Percentiles rank a stretch among this genome's conserved stretches.
Evolutionary conservation across 169 alveolate species (phyloP).

Genomic region (Plasmodium malariae): DNA sequence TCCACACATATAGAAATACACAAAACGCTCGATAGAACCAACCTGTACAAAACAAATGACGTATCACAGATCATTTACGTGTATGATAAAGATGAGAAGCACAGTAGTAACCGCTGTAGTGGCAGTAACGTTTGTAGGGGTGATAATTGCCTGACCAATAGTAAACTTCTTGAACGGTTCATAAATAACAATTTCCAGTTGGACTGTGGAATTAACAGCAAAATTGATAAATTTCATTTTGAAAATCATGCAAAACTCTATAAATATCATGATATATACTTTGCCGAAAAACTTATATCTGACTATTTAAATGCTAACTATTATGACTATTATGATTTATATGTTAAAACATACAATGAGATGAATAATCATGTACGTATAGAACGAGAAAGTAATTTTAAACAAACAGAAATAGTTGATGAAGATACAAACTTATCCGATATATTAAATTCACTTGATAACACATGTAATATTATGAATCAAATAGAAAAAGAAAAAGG

Average conservation of each 20-base stretch:
- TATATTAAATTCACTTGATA: constrained; percentile 31
- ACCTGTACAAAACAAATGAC: constrained; percentile 78
- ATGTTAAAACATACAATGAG: constrained; percentile 54
- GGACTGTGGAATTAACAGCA: constrained; percentile 31
- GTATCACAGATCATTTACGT: constrained; percentile 80
- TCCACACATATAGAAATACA: constrained; percentile 81
- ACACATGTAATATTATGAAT: constrained; percentile 40
- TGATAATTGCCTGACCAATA: neutral
- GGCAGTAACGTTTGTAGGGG: neutral
- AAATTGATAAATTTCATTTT: constrained; percentile 29
- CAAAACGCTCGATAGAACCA: constrained; percentile 79
- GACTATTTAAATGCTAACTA: constrained; percentile 39
- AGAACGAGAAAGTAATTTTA: constrained; percentile 5
- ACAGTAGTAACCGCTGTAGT: neutral
- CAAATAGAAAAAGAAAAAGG: constrained; percentile 29
- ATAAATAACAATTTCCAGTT: constrained; percentile 55
- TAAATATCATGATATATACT: constrained; percentile 56
- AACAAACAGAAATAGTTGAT: constrained; percentile 56
- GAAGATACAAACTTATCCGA: constrained; percentile 23
- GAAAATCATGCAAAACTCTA: constrained; percentile 39
- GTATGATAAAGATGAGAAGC: constrained; percentile 52
- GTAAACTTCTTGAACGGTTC: constrained; percentile 16
- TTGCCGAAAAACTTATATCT: constrained; percentile 43
- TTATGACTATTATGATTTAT: constrained; percentile 59
- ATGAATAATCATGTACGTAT: constrained; percentile 38